Evolutionary conservation across 2,329 filamentous ascomycete species (phyloP), one percentile per base, ranked within the genome.

Genomic region (Sporothrix brasiliensis): DNA sequence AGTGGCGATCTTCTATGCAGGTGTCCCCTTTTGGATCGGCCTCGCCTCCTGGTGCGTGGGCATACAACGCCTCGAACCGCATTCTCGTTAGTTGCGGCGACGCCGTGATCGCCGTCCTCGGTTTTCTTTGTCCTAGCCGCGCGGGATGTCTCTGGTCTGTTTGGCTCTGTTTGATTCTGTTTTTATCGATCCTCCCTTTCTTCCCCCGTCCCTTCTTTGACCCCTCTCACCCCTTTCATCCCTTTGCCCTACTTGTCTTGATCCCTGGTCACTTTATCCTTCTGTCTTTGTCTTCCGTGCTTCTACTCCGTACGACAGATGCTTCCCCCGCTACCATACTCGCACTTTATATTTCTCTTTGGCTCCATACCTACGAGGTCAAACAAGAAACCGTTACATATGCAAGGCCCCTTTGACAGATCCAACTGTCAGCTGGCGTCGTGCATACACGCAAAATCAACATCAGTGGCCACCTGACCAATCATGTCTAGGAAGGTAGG

Each of bases 141-240:
- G 56, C 56, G 56, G 34, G 56, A 44, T 44, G 56, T 24, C 34
- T 60, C 56, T 44, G n/a, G 41, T 9, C 10, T 44, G 56, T 61
- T 3, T 61, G 34, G 24, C 9, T 61, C 56, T 61, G 56, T 61
- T 3, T 61, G 34, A 16, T 3, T 61, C 56, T 61, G 34, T 44
- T 10, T 61, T 34, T 44, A 3, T 44, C 16, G 56, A 30, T 30
- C 53, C 34, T 44, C 56, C 56, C n/a, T 44, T 44, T 41, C 34
- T 4, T 41, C 34, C 56, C 30, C 56, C 19, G 50, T 21, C 27
- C 19, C 11, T 34, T 34, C 13, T 27, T 9, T 34, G 4, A 34
- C 7, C 34, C 34, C 34, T 34, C 34, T 34, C 34, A 34, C 34
- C 34, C 34, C 7, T 34, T 34, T 14, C 41, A 5, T 5, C 16